Evolutionary conservation across 331 rosid species (phyloP), one percentile per base, ranked within the genome.

Genomic region (Malus hybrid): DNA sequence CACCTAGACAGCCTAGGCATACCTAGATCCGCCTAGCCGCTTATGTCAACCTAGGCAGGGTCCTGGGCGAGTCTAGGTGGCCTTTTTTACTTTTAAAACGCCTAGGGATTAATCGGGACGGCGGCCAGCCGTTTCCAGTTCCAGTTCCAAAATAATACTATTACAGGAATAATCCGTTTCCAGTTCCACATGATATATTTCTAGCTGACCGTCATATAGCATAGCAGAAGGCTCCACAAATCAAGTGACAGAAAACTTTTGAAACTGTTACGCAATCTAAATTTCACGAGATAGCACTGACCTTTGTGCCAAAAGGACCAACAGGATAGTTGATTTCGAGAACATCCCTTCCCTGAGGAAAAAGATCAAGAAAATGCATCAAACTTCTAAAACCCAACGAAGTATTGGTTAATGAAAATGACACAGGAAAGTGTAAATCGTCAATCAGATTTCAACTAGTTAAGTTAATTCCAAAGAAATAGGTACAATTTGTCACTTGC

Each of bases 241-340:
- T 6, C 2, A 15, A 68, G 34, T 15, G 18, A 14, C 58, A 34
- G 3, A 34, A 2, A 34, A 57, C 24, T n/a, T 32, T 32, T 32
- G 32, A 53, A 71, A 30, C 19, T 6, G n/a, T 6, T 3, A 13
- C 2, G 30, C 22, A 78, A 34, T 78, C 72, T 50, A 63, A 32
- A 6, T 42, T 42, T 58, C 64, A 24, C 7, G 15, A 34, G 33
- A 80, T 28, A 48, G 70, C 28, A 84, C 90, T 60, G 46, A 92
- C 97, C 97, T 88, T 90, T 29, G 96, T 90, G 80, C 97, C 96
- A 12, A 93, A 90, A 70, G 97, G 96, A 73, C 97, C 94, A 19
- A 22, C 88, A 1, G 97, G 97, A 72, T 72, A 68, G 80, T 93
- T 19, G 9, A 88, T 90, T 55, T 84, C 91, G 68, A 87, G 82